Evolutionary conservation across 495 filamentous ascomycete genomes (phyloP).

Genomic region (Hypoxylon perforatum): DNA sequence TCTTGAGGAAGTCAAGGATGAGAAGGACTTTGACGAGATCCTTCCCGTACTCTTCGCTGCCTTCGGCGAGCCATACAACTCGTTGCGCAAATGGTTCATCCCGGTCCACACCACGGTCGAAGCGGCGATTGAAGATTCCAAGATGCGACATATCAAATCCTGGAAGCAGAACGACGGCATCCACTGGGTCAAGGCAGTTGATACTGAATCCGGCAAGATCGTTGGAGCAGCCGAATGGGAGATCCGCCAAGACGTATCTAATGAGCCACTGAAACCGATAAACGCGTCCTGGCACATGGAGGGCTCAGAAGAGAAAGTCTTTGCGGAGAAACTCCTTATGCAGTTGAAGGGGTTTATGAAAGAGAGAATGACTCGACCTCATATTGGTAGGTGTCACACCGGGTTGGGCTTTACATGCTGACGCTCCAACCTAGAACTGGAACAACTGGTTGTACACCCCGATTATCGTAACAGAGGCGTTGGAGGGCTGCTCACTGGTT

Average conservation of each 20-base stretch:
- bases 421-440: constrained; percentile 36
- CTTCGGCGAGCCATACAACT: constrained; percentile 22
- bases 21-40: constrained; percentile 21
- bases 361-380: constrained; percentile 44
- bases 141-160: constrained; percentile 14
- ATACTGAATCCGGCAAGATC: constrained; percentile 49
- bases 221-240: constrained; percentile 51
- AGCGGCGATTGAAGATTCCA: constrained; percentile 13
- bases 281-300: constrained; percentile 47
- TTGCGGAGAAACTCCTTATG: constrained; percentile 24
- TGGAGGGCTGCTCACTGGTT: constrained; percentile 50
- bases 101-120: constrained; percentile 22
- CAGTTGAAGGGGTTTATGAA: constrained; percentile 42
- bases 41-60: constrained; percentile 11
- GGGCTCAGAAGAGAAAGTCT: constrained; percentile 40
- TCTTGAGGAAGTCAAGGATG: constrained; percentile 22
- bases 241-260: constrained; percentile 42
- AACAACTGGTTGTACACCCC: constrained; percentile 46
- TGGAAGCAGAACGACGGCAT: constrained; percentile 40
- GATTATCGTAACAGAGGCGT: constrained; percentile 48
- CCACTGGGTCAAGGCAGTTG: constrained; percentile 50
- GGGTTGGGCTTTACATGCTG: not conserved
- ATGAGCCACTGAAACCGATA: constrained; percentile 29
- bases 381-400: constrained; percentile 37
- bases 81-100: constrained; percentile 26